These are phyloP conservation scores for Tylopilus plumbeoviolaceoides DNA, from an alignment of 768 basidiomycete species.

Conservation along the genomic window DNA sequence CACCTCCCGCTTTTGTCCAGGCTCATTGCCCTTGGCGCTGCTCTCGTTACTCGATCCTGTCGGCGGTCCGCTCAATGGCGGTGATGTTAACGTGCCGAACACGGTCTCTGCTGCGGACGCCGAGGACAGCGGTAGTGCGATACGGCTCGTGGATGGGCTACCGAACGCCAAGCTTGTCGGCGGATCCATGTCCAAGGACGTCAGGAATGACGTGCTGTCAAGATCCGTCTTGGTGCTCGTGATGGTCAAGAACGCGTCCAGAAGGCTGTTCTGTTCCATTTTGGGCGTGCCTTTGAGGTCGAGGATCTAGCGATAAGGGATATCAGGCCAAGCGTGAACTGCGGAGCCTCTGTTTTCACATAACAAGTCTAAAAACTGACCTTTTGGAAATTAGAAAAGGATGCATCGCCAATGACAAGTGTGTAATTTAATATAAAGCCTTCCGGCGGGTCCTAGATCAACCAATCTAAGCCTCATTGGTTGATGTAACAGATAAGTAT, in stretches of 20 bases:
- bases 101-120: conserved; percentile 45
- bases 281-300: conserved; percentile 93
- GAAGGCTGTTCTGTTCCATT: conserved; percentile 78
- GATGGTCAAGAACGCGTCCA: conserved; percentile 88
- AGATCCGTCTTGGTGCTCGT: conserved; percentile 92
- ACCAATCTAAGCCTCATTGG: not conserved
- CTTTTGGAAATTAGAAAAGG: conserved; percentile 98
- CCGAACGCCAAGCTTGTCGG: conserved; percentile 50
- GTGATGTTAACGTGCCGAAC: conserved; percentile 54
- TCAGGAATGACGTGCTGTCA: conserved; percentile 87
- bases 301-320: conserved; percentile 58
- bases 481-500: not conserved
- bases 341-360: conserved; percentile 3
- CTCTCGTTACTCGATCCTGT: conserved; percentile 52
- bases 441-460: conserved; percentile 78
- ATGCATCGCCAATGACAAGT: conserved; percentile 88
- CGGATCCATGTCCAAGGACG: conserved; percentile 95
- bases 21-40: conserved; percentile 39
- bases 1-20: conserved; percentile 61
- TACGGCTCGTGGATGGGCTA: conserved; percentile 63
- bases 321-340: not conserved
- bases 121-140: conserved; percentile 46
- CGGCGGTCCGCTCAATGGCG: conserved; percentile 60
- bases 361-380: conserved; percentile 34
- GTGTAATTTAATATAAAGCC: conserved; percentile 96